These are phyloP conservation scores for Andalucia godoyi DNA, from an alignment of 78 protist species.

Conservation along the genomic window DNA sequence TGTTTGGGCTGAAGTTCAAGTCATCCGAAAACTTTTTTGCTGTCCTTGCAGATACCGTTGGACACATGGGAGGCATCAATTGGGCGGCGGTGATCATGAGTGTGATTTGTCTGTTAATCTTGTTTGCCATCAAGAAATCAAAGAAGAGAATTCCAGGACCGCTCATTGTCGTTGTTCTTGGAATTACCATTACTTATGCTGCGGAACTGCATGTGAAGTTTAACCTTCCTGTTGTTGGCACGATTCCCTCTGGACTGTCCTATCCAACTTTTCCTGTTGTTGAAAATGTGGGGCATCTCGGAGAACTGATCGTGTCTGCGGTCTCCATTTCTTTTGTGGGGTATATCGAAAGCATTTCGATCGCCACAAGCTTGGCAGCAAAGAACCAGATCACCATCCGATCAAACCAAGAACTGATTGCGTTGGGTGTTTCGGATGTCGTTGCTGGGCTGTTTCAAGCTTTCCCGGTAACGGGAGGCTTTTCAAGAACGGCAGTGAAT, in stretches of 20 bases:
- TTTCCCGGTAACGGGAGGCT: constrained; percentile 46
- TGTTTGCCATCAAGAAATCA: constrained; percentile 11
- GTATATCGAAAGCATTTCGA: constrained; percentile 37
- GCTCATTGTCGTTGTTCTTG: constrained; percentile 30
- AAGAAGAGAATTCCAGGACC: constrained; percentile 32
- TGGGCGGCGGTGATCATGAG: constrained; percentile 40
- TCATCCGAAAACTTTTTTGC: neutral
- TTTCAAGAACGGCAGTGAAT: constrained; percentile 56
- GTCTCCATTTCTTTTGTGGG: constrained; percentile 34
- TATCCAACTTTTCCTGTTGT: neutral
- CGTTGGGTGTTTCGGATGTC: constrained; percentile 52
- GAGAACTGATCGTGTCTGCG: constrained; percentile 11
- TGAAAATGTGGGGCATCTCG: neutral
- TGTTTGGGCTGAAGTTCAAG: neutral
- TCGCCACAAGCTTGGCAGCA: constrained; percentile 41
- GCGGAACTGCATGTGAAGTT: neutral
- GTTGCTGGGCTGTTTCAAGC: constrained; percentile 48
- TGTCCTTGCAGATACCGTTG: neutral
- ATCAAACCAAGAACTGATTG: constrained; percentile 56
- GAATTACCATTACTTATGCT: constrained; percentile 24
- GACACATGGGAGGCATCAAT: constrained; percentile 2
- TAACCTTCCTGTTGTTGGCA: constrained; percentile 35
- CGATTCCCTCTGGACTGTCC: constrained; percentile 45
- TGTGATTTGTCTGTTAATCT: constrained; percentile 12
- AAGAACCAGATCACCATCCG: constrained; percentile 21